Percentiles rank a stretch among this genome's conserved stretches.
These are phyloP conservation scores for Aurinia saxatilis DNA, from an alignment of 345 rosid species.

Conservation along the genomic window DNA sequence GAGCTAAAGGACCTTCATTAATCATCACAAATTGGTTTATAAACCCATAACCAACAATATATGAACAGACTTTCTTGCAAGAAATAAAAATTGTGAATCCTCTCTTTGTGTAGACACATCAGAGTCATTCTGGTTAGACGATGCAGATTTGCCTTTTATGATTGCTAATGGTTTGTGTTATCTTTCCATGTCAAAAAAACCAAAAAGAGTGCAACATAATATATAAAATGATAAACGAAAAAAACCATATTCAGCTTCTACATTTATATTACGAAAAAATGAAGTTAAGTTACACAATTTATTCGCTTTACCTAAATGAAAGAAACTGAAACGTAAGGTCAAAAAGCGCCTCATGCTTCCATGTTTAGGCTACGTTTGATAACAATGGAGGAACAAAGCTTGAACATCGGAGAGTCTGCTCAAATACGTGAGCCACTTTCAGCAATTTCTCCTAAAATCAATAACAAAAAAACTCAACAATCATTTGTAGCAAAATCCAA, in stretches of 20 bases:
- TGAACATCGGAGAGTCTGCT: slow-evolving; percentile 69
- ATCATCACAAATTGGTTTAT: too few relatives aligned
- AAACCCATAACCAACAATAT: too few relatives aligned
- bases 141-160: too few relatives aligned
- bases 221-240: not conserved
- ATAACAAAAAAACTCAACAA: not conserved
- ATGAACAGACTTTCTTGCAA: too few relatives aligned
- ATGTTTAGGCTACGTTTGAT: slow-evolving; percentile 12
- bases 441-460: slow-evolving; percentile 58
- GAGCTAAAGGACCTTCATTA: too few relatives aligned
- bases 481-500: not conserved
- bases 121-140: too few relatives aligned
- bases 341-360: not conserved
- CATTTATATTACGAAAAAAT: not conserved
- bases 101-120: too few relatives aligned
- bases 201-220: too few relatives aligned
- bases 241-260: not conserved
- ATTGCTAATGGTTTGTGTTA: too few relatives aligned
- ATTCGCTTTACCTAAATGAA: not conserved
- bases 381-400: slow-evolving; percentile 67
- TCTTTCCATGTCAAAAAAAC: too few relatives aligned
- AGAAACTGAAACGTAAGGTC: not conserved
- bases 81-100: too few relatives aligned
- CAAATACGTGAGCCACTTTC: slow-evolving; percentile 77
- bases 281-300: slow-evolving; percentile 5